These are phyloP conservation scores for Aspergillus homomorphus DNA, from an alignment of 495 filamentous ascomycete species.

Conservation along the genomic window DNA sequence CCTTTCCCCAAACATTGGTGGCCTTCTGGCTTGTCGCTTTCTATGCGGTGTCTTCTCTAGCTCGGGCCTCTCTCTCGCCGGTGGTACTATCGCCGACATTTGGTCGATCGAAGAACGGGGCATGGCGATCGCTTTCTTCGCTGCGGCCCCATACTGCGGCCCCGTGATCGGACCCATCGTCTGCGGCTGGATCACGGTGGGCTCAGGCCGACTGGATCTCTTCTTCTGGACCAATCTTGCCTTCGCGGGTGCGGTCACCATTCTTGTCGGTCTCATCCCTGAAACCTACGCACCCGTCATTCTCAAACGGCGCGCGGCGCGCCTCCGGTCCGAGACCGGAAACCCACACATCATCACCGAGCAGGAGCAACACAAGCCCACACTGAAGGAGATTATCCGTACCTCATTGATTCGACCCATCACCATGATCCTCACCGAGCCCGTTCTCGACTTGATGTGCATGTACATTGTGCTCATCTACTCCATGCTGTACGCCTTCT, in stretches of 20 bases:
- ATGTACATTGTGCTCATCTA: slow-evolving; percentile 68
- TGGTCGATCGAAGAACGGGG: slow-evolving; percentile 58
- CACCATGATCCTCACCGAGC: slow-evolving; percentile 41
- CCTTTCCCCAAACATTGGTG: slow-evolving; percentile 51
- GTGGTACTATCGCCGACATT: slow-evolving; percentile 60
- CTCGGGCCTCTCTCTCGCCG: slow-evolving; percentile 59
- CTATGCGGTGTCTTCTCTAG: slow-evolving; percentile 58
- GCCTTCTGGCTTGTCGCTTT: slow-evolving; percentile 56
- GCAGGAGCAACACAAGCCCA: slow-evolving; percentile 28
- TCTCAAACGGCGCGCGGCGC: slow-evolving; percentile 52
- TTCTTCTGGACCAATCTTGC: slow-evolving; percentile 45
- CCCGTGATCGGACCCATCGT: slow-evolving; percentile 59
- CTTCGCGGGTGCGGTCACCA: slow-evolving; percentile 46
- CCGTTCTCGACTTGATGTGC: slow-evolving; percentile 58
- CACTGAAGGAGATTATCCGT: slow-evolving; percentile 42
- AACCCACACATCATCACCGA: slow-evolving; percentile 55
- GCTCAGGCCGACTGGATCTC: slow-evolving; percentile 53
- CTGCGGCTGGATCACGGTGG: slow-evolving; percentile 52
- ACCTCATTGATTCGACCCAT: slow-evolving; percentile 42
- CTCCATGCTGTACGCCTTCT: slow-evolving; percentile 69
- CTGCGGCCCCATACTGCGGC: slow-evolving; percentile 52
- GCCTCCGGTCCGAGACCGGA: slow-evolving; percentile 56
- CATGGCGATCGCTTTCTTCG: slow-evolving; percentile 57
- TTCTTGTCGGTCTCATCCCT: slow-evolving; percentile 45
- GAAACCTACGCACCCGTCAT: slow-evolving; percentile 66